These are phyloP conservation scores for Trichophaea hybrida DNA, from an alignment of 2,329 filamentous ascomycete genomes.

Conservation along the genomic window DNA sequence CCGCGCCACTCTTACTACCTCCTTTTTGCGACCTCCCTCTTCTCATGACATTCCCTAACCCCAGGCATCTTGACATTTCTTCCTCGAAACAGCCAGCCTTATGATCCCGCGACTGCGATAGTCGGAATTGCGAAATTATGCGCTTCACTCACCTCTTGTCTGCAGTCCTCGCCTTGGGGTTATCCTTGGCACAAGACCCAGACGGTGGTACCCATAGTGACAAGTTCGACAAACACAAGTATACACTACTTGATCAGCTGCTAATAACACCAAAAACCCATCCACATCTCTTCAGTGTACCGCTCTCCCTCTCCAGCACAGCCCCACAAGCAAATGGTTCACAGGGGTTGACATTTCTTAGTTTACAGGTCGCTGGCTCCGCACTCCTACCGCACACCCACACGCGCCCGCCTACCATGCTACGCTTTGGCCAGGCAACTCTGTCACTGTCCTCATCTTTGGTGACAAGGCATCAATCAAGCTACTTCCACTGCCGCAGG, in stretches of 20 bases:
- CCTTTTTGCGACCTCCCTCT: no score
- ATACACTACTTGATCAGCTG: slow-evolving; percentile 22
- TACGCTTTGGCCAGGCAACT: slow-evolving; percentile 25
- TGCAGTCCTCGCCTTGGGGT: background rate
- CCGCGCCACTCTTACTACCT: no score
- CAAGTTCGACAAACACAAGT: slow-evolving; percentile 23
- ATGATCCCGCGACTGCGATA: background rate
- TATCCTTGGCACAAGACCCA: slow-evolving; percentile 6
- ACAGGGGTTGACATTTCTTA: background rate
- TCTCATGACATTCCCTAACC: no score
- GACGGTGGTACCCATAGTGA: slow-evolving; percentile 10
- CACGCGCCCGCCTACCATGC: slow-evolving; percentile 20
- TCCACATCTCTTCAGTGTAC: slow-evolving; percentile 24
- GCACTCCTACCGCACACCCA: slow-evolving; percentile 16
- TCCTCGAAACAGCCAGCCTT: background rate
- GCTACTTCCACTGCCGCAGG: slow-evolving; percentile 23
- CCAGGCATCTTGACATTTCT: no score
- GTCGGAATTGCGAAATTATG: background rate
- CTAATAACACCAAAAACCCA: slow-evolving; percentile 24
- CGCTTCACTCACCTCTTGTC: background rate
- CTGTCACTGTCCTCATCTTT: slow-evolving; percentile 24
- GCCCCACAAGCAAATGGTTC: background rate
- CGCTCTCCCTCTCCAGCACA: background rate
- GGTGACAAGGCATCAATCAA: slow-evolving; percentile 23
- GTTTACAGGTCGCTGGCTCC: slow-evolving; percentile 27